These are phyloP conservation scores for Trichoderma oligosporum DNA, from an alignment of 2,329 filamentous ascomycete genomes.

Conservation along the genomic window DNA sequence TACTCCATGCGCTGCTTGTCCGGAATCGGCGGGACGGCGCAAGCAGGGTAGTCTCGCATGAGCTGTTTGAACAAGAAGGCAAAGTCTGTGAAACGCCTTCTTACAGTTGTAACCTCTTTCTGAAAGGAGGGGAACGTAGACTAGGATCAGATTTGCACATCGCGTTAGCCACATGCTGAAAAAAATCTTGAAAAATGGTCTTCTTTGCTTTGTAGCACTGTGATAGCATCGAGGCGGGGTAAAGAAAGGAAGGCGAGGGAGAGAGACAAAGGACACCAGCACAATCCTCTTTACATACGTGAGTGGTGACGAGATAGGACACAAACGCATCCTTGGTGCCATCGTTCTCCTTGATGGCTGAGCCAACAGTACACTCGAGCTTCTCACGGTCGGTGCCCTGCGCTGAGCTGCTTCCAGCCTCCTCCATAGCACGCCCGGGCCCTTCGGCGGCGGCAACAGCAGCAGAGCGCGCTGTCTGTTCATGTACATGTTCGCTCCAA, in stretches of 20 bases:
- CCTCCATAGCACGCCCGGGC: slow-evolving; percentile 38
- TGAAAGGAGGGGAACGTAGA: slow-evolving; percentile 94
- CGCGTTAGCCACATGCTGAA: neutral
- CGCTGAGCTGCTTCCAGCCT: slow-evolving; percentile 47
- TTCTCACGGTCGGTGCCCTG: slow-evolving; percentile 64
- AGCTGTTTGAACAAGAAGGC: slow-evolving; percentile 93
- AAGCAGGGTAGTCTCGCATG: slow-evolving; percentile 80
- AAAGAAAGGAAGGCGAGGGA: neutral
- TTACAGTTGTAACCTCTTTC: slow-evolving; percentile 71
- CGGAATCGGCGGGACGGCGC: slow-evolving; percentile 87
- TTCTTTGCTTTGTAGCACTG: neutral
- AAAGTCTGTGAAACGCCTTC: slow-evolving; percentile 95
- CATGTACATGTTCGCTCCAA: slow-evolving; percentile 62
- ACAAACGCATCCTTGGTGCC: slow-evolving; percentile 96
- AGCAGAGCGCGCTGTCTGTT: slow-evolving; percentile 32
- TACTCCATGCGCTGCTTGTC: slow-evolving; percentile 99
- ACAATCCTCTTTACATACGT: slow-evolving; percentile 51
- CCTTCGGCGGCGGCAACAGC: slow-evolving; percentile 26
- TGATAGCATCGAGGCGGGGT: neutral
- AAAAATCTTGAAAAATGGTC: neutral
- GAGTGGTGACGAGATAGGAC: slow-evolving; percentile 88
- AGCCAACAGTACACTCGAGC: slow-evolving; percentile 77
- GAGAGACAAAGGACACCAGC: neutral
- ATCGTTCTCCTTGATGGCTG: slow-evolving; percentile 90
- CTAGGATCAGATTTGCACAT: slow-evolving; percentile 42